Percentiles rank a stretch among this genome's conserved stretches.
These are phyloP conservation scores for Gautieria morchelliformis DNA, from an alignment of 768 basidiomycete species.

Conservation along the genomic window DNA sequence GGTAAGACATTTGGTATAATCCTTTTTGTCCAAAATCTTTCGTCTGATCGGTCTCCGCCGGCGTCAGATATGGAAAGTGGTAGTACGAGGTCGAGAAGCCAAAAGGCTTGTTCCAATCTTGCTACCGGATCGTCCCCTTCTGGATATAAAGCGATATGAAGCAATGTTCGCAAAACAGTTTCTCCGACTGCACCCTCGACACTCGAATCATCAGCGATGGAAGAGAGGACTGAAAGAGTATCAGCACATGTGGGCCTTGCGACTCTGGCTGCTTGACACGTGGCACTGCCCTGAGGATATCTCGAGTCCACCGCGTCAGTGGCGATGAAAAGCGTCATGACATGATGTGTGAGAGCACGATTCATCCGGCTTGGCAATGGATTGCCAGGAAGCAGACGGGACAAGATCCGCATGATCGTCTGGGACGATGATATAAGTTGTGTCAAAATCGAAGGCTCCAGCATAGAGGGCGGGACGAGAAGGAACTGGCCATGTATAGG, in stretches of 20 bases:
- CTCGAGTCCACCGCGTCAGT: slow-evolving; percentile 31
- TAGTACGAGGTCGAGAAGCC: slow-evolving; percentile 48
- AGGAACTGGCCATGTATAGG: slow-evolving; percentile 49
- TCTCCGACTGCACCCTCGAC: slow-evolving; percentile 34
- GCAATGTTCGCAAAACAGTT: slow-evolving; percentile 44
- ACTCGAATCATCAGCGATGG: slow-evolving; percentile 22
- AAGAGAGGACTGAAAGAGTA: slow-evolving; percentile 34
- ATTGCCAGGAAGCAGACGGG: slow-evolving; percentile 35
- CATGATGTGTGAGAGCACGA: slow-evolving; percentile 23
- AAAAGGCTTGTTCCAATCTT: slow-evolving; percentile 45
- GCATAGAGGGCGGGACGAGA: slow-evolving; percentile 26
- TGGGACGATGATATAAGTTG: slow-evolving; percentile 45
- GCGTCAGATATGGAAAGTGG: slow-evolving; percentile 23
- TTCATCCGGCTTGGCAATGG: slow-evolving; percentile 43
- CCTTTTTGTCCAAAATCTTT: slow-evolving; percentile 36
- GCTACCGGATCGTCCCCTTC: slow-evolving; percentile 45
- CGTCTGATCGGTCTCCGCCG: slow-evolving; percentile 21
- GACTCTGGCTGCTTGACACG: slow-evolving; percentile 32
- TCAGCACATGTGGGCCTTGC: slow-evolving; percentile 44
- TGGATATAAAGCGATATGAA: slow-evolving; percentile 36
- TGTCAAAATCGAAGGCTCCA: slow-evolving; percentile 35
- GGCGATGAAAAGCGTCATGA: background rate
- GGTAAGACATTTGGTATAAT: slow-evolving; percentile 49
- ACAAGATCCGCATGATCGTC: slow-evolving; percentile 45
- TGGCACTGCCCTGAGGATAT: slow-evolving; percentile 30